Evolutionary conservation across 225 moss, liverwort and hornwort genomes (phyloP).

Genomic region (Pleurozium schreberi): DNA sequence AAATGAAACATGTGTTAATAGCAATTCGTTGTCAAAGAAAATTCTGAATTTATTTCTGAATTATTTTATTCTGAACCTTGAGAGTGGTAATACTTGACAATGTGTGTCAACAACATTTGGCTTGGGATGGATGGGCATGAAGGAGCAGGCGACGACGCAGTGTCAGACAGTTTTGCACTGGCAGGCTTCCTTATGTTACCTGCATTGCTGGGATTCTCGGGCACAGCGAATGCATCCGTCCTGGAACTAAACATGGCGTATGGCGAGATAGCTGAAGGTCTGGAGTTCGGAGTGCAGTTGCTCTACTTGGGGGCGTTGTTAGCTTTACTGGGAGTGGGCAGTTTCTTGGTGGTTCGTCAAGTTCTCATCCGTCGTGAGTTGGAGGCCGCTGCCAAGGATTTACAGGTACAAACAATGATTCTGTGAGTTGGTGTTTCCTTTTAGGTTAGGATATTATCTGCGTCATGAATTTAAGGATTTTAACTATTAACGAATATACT

Average conservation of each 20-base stretch:
- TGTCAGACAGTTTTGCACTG: neutral
- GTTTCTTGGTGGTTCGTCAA: constrained; percentile 91
- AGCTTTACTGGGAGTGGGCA: constrained; percentile 68
- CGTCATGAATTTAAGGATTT: neutral
- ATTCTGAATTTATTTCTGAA: neutral
- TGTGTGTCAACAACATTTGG: neutral
- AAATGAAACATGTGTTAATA: neutral
- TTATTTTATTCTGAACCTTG: neutral
- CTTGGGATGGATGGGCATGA: neutral
- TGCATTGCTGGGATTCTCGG: constrained; percentile 19
- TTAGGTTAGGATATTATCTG: neutral
- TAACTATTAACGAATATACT: neutral
- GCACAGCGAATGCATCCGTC: constrained; percentile 13
- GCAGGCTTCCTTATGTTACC: constrained; percentile 18
- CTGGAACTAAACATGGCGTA: constrained; percentile 40
- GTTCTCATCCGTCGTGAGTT: constrained; percentile 86
- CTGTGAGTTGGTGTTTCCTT: neutral
- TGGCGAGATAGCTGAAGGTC: constrained; percentile 60
- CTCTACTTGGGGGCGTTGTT: constrained; percentile 69
- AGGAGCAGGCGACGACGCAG: neutral
- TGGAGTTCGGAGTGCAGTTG: constrained; percentile 87
- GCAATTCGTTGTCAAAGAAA: neutral
- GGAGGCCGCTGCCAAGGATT: constrained; percentile 84
- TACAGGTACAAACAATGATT: constrained; percentile 48
- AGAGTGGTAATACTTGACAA: neutral